phyloP scores from a whole-genome alignment of 2,329 filamentous ascomycete species.

The Colletotrichum endophyticum region DNA sequence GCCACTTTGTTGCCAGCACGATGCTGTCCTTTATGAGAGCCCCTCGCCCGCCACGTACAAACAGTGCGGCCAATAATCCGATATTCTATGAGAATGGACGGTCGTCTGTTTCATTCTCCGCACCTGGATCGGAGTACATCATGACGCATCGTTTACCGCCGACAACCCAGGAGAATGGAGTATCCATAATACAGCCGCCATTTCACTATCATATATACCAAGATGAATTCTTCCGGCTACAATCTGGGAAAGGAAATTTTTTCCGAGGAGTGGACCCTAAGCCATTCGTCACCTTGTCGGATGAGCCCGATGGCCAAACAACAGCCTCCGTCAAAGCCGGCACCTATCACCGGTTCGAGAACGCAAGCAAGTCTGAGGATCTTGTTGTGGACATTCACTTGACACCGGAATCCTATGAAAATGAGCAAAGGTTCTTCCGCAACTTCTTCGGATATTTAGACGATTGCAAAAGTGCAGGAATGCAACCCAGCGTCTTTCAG shows the following conservation, averaged over 20 bases:
- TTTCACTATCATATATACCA: constrained; percentile 29
- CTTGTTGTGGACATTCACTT: constrained; percentile 27
- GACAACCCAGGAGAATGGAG: neutral
- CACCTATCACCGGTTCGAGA: constrained; percentile 26
- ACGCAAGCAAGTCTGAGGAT: constrained; percentile 21
- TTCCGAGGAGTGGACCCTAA: constrained; percentile 17
- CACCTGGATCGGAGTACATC: constrained; percentile 22
- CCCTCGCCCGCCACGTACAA: constrained; percentile 14
- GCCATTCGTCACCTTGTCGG: constrained; percentile 17
- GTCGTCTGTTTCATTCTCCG: constrained; percentile 23
- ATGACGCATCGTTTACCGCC: constrained; percentile 25
- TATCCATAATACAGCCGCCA: constrained; percentile 25
- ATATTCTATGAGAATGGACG: constrained; percentile 24
- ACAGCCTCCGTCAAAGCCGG: constrained; percentile 19
- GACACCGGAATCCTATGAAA: constrained; percentile 24
- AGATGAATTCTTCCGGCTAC: constrained; percentile 24
- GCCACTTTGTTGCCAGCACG: neutral
- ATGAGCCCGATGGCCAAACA: neutral
- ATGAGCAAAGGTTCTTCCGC: constrained; percentile 27
- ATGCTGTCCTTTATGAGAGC: constrained; percentile 26
- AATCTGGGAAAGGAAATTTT: constrained; percentile 21
- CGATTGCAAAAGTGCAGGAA: constrained; percentile 22
- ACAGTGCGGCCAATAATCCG: constrained; percentile 22
- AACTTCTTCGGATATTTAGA: constrained; percentile 31
- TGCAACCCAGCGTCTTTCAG: constrained; percentile 27